Evolutionary conservation across 176 grass and related monocot genomes (phyloP).

Genomic region (Carex pumila): DNA sequence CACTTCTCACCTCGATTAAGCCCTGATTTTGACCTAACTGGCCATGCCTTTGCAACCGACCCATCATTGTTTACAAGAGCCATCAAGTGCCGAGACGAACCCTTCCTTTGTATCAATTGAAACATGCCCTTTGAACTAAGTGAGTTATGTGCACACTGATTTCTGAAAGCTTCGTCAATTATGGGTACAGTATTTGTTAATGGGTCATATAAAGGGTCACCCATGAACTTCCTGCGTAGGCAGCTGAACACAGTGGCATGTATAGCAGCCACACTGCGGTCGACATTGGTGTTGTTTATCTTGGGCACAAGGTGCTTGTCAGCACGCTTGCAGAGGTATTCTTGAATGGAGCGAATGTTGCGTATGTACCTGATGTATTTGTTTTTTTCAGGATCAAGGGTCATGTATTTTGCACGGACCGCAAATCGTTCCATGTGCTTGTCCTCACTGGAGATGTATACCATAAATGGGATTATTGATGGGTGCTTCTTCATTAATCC

Average conservation of each 20-base stretch:
- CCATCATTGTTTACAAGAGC: conserved; percentile 81
- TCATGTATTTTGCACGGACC: conserved; percentile 95
- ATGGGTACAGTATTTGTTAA: conserved; percentile 57
- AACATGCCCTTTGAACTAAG: conserved; percentile 94
- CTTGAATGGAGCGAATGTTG: conserved; percentile 88
- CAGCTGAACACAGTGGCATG: conserved; percentile 79
- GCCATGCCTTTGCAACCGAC: conserved; percentile 85
- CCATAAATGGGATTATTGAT: conserved; percentile 90
- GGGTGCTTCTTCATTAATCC: conserved; percentile 95
- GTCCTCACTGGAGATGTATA: conserved; percentile 78
- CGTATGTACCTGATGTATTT: conserved; percentile 87
- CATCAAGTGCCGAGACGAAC: conserved; percentile 80
- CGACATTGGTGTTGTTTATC: conserved; percentile 93
- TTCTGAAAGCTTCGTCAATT: conserved; percentile 72
- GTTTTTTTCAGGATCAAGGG: conserved; percentile 72
- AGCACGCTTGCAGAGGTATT: conserved; percentile 78
- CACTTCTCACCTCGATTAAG: conserved; percentile 37
- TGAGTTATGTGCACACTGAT: conserved; percentile 59
- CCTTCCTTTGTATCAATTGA: conserved; percentile 76
- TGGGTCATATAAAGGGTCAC: conserved; percentile 56
- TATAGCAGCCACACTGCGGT: conserved; percentile 84
- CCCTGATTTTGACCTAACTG: conserved; percentile 40
- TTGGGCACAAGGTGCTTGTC: conserved; percentile 84
- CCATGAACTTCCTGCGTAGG: conserved; percentile 49
- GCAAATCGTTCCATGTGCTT: conserved; percentile 95